Conservation (phyloP, 2,329 filamentous ascomycete genomes). For the Diaporthe capsici region DNA sequence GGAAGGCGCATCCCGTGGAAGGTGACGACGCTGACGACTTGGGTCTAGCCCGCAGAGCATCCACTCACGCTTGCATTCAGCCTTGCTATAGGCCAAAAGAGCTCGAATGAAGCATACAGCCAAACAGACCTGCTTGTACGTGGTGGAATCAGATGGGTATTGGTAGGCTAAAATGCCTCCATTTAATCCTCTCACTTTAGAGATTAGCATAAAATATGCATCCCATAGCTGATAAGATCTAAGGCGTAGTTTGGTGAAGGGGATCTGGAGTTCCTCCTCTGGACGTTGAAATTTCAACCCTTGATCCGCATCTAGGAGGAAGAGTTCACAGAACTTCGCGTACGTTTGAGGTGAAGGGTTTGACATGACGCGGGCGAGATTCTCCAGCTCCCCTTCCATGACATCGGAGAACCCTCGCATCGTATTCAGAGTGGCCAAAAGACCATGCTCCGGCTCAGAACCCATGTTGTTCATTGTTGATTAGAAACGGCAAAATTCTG, state of each 20-base stretch:
- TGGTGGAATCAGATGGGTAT: not conserved
- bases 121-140: conserved; percentile 6
- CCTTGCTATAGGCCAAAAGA: not conserved
- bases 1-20: not conserved
- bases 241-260: not conserved
- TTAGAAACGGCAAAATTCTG: too few relatives aligned
- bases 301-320: not conserved
- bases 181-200: not conserved
- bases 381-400: not conserved
- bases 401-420: not conserved
- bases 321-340: not conserved
- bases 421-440: not conserved
- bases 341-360: not conserved
- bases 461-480: not conserved
- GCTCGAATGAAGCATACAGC: conserved; percentile 2
- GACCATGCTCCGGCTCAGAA: too few relatives aligned
- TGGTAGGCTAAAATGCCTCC: not conserved
- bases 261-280: not conserved
- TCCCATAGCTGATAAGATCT: not conserved
- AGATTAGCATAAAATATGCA: not conserved
- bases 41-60: not conserved
- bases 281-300: not conserved
- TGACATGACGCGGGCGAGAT: not conserved
- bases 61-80: not conserved
- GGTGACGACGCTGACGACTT: not conserved